phyloP scores from a whole-genome alignment of 75 land plant species.

The Cupressus sempervirens region DNA sequence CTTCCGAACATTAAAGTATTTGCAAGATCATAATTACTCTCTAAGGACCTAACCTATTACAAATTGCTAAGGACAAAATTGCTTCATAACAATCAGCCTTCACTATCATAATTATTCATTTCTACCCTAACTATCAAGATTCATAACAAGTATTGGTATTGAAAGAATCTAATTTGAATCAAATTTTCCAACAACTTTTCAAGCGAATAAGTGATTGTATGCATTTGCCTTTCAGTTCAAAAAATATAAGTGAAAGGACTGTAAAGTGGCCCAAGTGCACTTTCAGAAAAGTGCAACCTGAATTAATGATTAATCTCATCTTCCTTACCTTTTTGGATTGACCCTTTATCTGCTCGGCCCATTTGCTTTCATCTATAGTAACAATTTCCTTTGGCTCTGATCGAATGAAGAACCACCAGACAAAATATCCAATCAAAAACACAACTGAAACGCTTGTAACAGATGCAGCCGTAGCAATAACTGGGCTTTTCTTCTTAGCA shows the following conservation, averaged over 20 bases:
- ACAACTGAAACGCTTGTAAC: not conserved
- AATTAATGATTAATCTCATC: not conserved
- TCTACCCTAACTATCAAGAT: not conserved
- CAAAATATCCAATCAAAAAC: not conserved
- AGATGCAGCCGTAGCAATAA: not conserved
- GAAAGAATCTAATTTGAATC: not conserved
- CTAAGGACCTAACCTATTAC: not conserved
- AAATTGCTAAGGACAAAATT: not conserved
- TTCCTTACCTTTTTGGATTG: constrained; percentile 2
- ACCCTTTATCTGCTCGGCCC: constrained; percentile 11
- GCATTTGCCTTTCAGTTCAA: not conserved
- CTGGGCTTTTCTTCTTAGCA: not conserved
- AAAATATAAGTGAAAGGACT: not conserved
- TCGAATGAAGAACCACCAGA: constrained; percentile 8
- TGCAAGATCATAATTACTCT: not conserved
- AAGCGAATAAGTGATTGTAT: not conserved
- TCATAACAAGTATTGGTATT: not conserved
- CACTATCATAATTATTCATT: not conserved
- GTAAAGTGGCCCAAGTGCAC: no score
- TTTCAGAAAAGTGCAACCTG: no score
- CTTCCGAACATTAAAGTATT: not conserved
- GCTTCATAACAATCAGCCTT: not conserved
- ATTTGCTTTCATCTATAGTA: constrained; percentile 1
- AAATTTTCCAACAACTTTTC: not conserved
- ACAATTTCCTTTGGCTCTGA: not conserved